Conservation (phyloP, 2,329 filamentous ascomycete genomes). For the Magnaporthiopsis incrustans region DNA sequence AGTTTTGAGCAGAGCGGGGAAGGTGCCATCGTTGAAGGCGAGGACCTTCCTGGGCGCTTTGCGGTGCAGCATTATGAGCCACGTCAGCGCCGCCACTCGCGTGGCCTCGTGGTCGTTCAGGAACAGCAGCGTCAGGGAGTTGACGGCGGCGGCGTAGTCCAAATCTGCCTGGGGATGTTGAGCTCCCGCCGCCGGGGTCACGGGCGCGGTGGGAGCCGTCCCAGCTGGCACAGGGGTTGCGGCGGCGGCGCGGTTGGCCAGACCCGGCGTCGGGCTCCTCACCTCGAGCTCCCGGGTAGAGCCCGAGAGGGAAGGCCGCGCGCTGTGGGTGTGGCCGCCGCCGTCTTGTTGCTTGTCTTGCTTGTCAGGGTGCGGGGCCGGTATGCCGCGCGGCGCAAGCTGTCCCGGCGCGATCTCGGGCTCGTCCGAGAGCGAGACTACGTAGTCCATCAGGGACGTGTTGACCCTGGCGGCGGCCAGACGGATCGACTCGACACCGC, state of each 20-base stretch:
- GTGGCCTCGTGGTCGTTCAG: conserved; percentile 96
- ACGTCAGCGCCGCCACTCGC: conserved; percentile 83
- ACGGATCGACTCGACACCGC: conserved; percentile 80
- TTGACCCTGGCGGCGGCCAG: conserved; percentile 87
- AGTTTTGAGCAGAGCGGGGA: conserved; percentile 91
- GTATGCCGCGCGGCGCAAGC: conserved; percentile 31
- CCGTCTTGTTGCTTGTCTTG: conserved; percentile 28
- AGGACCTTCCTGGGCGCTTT: conserved; percentile 91
- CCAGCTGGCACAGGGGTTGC: conserved; percentile 24
- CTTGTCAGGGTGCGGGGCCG: conserved; percentile 30
- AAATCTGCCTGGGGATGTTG: conserved; percentile 57
- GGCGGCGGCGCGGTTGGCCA: conserved; percentile 26
- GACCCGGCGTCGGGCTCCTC: conserved; percentile 40
- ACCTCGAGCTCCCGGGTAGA: conserved; percentile 43
- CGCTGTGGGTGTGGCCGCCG: conserved; percentile 24
- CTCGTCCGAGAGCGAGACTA: conserved; percentile 81
- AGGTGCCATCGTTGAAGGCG: conserved; percentile 94
- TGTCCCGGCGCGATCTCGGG: conserved; percentile 26
- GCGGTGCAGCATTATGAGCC: conserved; percentile 95
- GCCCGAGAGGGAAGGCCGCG: conserved; percentile 44
- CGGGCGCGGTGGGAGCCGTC: conserved; percentile 32
- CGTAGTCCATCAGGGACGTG: conserved; percentile 84
- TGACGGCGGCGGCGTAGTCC: conserved; percentile 94
- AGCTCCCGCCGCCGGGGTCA: conserved; percentile 31
- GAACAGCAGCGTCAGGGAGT: conserved; percentile 85